A percentile compares a stretch with the other conserved stretches of the same genome.
phyloP scores from a whole-genome alignment of 179 eudicot species.

The Carnegiea gigantea region DNA sequence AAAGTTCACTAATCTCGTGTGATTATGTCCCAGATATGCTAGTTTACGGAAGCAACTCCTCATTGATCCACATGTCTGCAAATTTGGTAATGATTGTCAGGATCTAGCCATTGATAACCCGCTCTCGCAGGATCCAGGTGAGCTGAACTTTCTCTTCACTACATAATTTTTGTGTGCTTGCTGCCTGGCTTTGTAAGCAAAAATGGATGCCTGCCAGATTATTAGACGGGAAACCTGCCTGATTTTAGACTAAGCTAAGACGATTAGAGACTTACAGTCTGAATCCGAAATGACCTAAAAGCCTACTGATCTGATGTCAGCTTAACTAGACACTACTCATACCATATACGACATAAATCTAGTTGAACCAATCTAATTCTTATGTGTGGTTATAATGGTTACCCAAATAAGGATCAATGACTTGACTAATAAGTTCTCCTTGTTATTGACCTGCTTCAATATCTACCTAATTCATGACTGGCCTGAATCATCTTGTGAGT shows the following conservation, averaged over 20 bases:
- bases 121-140: slow-evolving; percentile 90
- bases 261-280: background rate
- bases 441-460: too few species aligned
- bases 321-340: background rate
- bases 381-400: too few species aligned
- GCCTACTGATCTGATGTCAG: background rate
- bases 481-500: too few species aligned
- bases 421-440: too few species aligned
- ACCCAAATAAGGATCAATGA: too few species aligned
- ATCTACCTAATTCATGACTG: too few species aligned
- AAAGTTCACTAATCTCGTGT: slow-evolving; percentile 3
- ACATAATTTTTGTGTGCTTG: background rate
- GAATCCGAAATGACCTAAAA: background rate
- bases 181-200: background rate
- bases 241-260: background rate
- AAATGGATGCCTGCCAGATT: background rate
- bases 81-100: slow-evolving; percentile 58
- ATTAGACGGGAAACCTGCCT: too few species aligned
- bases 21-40: slow-evolving; percentile 63
- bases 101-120: slow-evolving; percentile 86
- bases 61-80: slow-evolving; percentile 69
- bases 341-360: background rate
- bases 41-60: slow-evolving; percentile 67
- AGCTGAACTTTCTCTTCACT: slow-evolving; percentile 9
- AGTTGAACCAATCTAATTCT: background rate